Evolutionary conservation across 176 grass and related monocot species (phyloP), one percentile per base, ranked within the genome.

Genomic region (Avena eriantha): DNA sequence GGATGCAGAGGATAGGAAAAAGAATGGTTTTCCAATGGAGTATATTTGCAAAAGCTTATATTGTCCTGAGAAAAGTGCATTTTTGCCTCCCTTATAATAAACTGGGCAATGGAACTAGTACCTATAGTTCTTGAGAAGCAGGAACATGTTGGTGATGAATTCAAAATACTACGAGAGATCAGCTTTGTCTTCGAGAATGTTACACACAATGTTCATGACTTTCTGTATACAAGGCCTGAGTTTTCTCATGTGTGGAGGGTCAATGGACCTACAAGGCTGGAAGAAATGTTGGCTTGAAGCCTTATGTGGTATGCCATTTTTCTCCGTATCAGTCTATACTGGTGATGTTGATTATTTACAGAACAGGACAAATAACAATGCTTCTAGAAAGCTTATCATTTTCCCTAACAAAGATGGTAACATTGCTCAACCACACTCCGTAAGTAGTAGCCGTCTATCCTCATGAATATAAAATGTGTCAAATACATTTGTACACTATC

Each of bases 401-500:
- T 95, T 83, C 59, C 95, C 93, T 88, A 87, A 93, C 69, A 95
- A 89, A 58, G 80, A 76, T 46, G 95, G 95, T 49, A 94, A 97
- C 57, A 86, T 94, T 78, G 87, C 88, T 67, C 73, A 94, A 94
- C 57, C 8, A 59, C 57, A 59, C 57, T 23, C 80, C 6, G 39
- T 97, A 81, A 94, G 92, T 91, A 3, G 36, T 57, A 31, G 2
- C 8, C 59, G 45, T 76, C 24, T 46, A 17, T 39, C 24, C 65
- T 75, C 83, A 12, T 8, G 70, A 83, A 9, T 4, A 11, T 65
- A 35, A 48, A n/a, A 77, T 53, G 29, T 77, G 29, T 8, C 64
- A 7, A 4, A 54, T 55, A 55, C 51, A 55, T 18, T 55, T 55
- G 16, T 55, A 55, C 16, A 18, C 23, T 8, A 61, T 47, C 33